These are phyloP conservation scores for Apiotrichum veenhuisii DNA, from an alignment of 1,284 basidiomycete species.

Conservation along the genomic window DNA sequence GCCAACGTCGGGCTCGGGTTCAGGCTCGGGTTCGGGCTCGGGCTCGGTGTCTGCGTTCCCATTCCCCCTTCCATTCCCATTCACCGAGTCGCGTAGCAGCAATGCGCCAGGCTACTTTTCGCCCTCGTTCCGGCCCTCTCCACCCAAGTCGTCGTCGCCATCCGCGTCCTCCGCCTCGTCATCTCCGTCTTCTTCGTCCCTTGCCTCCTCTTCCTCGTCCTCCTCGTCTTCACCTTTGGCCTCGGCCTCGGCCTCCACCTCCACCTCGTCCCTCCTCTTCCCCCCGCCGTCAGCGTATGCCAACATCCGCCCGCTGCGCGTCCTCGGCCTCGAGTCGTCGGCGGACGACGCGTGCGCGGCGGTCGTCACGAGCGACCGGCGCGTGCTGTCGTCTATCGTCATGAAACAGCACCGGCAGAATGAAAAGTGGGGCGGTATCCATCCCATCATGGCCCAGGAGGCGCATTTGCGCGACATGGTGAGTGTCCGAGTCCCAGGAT, in stretches of 20 bases:
- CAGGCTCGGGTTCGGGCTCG: neutral
- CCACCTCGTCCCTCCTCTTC: neutral
- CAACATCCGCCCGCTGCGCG: slow-evolving; percentile 45
- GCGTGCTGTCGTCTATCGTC: slow-evolving; percentile 76
- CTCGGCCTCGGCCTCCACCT: neutral
- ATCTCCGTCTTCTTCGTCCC: neutral
- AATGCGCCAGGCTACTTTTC: neutral
- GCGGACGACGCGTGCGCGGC: slow-evolving; percentile 88
- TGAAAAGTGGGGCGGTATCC: slow-evolving; percentile 68
- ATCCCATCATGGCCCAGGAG: slow-evolving; percentile 70
- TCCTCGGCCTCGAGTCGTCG: slow-evolving; percentile 72
- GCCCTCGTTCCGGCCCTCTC: neutral
- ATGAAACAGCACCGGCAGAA: slow-evolving; percentile 64
- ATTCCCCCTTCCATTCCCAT: neutral
- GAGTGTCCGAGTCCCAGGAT: slow-evolving; percentile 31
- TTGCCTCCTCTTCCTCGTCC: neutral
- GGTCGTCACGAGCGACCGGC: slow-evolving; percentile 63
- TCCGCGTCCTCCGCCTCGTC: neutral
- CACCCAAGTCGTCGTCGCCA: too few species aligned
- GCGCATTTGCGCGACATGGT: slow-evolving; percentile 69
- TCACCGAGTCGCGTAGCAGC: neutral
- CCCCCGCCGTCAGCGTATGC: too few species aligned
- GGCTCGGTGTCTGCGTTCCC: neutral
- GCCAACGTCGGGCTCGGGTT: neutral
- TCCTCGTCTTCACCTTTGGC: neutral